These are phyloP conservation scores for Lodderomyces parapsilosis DNA, from an alignment of 1,139 yeast species.

Conservation along the genomic window DNA sequence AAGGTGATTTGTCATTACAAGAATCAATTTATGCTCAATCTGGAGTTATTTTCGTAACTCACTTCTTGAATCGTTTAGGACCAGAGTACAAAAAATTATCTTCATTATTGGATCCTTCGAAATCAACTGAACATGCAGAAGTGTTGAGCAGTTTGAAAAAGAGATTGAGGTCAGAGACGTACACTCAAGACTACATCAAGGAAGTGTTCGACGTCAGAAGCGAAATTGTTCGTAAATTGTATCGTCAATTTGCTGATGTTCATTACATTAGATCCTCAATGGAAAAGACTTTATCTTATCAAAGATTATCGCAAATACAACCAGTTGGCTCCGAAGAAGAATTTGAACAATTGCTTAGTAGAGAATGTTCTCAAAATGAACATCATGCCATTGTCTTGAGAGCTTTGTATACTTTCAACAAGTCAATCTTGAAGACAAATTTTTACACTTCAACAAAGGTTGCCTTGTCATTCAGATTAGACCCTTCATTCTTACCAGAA, in stretches of 20 bases:
- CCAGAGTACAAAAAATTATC: constrained; percentile 78
- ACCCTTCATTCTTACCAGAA: constrained; percentile 80
- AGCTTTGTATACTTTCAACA: constrained; percentile 82
- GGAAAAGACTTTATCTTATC: constrained; percentile 85
- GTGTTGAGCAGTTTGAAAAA: constrained; percentile 79
- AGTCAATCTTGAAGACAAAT: constrained; percentile 87
- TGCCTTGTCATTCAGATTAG: constrained; percentile 87
- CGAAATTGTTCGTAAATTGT: constrained; percentile 76
- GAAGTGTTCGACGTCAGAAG: constrained; percentile 73
- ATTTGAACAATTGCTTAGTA: constrained; percentile 63
- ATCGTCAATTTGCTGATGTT: constrained; percentile 87
- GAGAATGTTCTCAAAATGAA: constrained; percentile 77
- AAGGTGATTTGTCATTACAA: constrained; percentile 83
- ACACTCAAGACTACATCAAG: constrained; percentile 79
- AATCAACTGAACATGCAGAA: constrained; percentile 67
- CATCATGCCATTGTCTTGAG: constrained; percentile 77
- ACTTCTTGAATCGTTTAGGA: constrained; percentile 91
- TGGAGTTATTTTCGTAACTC: constrained; percentile 89
- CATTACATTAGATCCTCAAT: constrained; percentile 77
- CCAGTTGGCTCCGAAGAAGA: constrained; percentile 77
- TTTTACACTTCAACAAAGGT: constrained; percentile 93
- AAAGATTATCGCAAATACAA: constrained; percentile 74
- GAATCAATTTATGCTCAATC: constrained; percentile 94
- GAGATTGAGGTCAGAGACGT: constrained; percentile 90
- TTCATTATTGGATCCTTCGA: constrained; percentile 59